Evolutionary conservation across 768 basidiomycete genomes (phyloP).

Genomic region (Leccinum subtestaceum): DNA sequence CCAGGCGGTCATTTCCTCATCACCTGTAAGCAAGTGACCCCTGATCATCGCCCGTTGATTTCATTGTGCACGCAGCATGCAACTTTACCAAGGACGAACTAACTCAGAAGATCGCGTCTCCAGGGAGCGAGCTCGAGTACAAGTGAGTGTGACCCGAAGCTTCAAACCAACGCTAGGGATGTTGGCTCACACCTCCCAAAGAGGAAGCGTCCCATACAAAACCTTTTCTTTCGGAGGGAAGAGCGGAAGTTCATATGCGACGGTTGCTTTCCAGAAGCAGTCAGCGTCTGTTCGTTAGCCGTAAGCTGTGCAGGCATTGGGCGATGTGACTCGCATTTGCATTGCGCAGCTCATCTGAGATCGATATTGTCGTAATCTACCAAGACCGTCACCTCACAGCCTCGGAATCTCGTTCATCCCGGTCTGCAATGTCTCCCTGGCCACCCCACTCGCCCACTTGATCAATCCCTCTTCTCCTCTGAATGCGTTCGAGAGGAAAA

Average conservation of each 20-base stretch:
- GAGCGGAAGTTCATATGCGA: constrained; percentile 66
- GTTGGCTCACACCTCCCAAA: constrained; percentile 28
- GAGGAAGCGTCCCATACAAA: constrained; percentile 72
- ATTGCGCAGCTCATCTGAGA: background rate
- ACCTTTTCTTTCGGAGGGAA: constrained; percentile 76
- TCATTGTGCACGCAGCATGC: too few relatives aligned
- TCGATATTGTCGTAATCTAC: background rate
- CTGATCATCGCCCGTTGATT: too few relatives aligned
- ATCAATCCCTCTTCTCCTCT: constrained; percentile 46
- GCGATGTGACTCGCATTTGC: too few relatives aligned
- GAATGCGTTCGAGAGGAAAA: constrained; percentile 56
- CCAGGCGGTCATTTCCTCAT: too few relatives aligned
- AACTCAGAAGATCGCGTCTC: too few relatives aligned
- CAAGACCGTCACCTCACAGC: constrained; percentile 6
- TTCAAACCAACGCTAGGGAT: background rate
- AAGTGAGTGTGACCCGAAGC: background rate
- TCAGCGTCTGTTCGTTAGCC: constrained; percentile 1
- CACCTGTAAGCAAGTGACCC: too few relatives aligned
- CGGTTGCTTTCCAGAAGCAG: constrained; percentile 62
- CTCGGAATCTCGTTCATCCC: constrained; percentile 55
- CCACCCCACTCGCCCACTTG: constrained; percentile 65
- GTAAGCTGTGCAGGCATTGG: background rate
- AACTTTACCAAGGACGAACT: too few relatives aligned
- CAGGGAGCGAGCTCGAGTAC: too few relatives aligned
- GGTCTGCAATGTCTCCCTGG: constrained; percentile 65